Evolutionary conservation across 805 yeast species (phyloP), one percentile per base, ranked within the genome.

Genomic region (Saccharomycopsis lassenensis): DNA sequence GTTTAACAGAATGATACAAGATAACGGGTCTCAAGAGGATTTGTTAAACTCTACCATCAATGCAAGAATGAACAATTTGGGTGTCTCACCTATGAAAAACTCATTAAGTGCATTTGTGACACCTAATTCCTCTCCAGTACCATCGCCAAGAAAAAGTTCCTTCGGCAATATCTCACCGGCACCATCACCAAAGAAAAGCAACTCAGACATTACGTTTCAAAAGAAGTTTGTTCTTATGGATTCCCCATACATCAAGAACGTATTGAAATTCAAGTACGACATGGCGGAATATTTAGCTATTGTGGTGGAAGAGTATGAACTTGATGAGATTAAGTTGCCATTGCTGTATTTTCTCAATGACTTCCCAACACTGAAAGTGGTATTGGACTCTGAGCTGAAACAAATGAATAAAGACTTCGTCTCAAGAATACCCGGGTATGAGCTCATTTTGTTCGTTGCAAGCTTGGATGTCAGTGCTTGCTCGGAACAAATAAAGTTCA

Each of bases 1-100:
- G 23, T 42, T 42, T 26, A 35, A 43, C 12, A 42, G 37, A 24
- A 35, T 42, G 7, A 42, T 42, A n/a, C 39, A 42, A 12, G 44
- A 26, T 7, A 29, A 24, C 5, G 37, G 36, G n/a, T 29, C 29
- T 5, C 18, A n/a, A n/a, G 17, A 32, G 12, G n/a, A 14, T 14
- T 29, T 14, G 8, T 20, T n/a, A 14, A 20, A 15, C 6, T 14
- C 17, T 10, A 17, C 22, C 17, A 24, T 14, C 12, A 7, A 12
- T 10, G 17, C 35, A n/a, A 7, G 24, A 15, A 26, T 26, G 29
- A n/a, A 26, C 29, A 11, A n/a, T n/a, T n/a, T n/a, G n/a, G n/a
- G n/a, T n/a, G n/a, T n/a, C n/a, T n/a, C n/a, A n/a, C n/a, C n/a
- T n/a, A n/a, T n/a, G n/a, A n/a, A n/a, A n/a, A n/a, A n/a, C n/a